A percentile compares a stretch with the other conserved stretches of the same genome.
phyloP scores from a whole-genome alignment of 2,329 filamentous ascomycete genomes.

The Zymoseptoria pseudotritici region DNA sequence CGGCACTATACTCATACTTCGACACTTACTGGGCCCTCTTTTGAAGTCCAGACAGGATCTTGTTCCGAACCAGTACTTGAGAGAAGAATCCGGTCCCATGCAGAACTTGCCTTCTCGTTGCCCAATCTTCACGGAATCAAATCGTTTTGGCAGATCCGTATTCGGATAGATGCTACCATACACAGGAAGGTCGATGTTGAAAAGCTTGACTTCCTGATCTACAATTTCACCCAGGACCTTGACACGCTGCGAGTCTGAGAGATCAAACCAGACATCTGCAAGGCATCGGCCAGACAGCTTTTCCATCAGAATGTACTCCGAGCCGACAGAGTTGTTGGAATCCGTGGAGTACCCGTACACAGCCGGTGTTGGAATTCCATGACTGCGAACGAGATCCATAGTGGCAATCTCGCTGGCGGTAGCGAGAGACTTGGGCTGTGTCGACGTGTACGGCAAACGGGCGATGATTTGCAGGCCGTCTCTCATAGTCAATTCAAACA shows the following conservation, averaged over 20 bases:
- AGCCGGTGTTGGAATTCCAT: slow-evolving; percentile 16
- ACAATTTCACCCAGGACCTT: slow-evolving; percentile 18
- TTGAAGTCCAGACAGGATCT: slow-evolving; percentile 19
- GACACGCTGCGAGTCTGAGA: slow-evolving; percentile 20
- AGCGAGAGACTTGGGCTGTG: slow-evolving; percentile 13
- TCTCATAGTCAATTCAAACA: slow-evolving; percentile 17
- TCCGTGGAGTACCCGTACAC: slow-evolving; percentile 15
- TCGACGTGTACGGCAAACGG: slow-evolving; percentile 19
- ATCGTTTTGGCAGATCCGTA: slow-evolving; percentile 13
- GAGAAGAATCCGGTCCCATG: slow-evolving; percentile 29
- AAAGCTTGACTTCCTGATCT: slow-evolving; percentile 24
- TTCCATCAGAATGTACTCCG: slow-evolving; percentile 24
- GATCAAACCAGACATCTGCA: slow-evolving; percentile 17
- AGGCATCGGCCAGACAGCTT: slow-evolving; percentile 13
- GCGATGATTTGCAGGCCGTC: slow-evolving; percentile 22
- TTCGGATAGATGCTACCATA: slow-evolving; percentile 29
- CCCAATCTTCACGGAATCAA: slow-evolving; percentile 4
- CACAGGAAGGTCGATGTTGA: slow-evolving; percentile 24
- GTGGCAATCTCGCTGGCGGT: slow-evolving; percentile 26
- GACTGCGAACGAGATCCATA: slow-evolving; percentile 16
- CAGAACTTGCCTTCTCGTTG: slow-evolving; percentile 18
- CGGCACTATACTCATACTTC: neutral
- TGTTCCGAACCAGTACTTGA: slow-evolving; percentile 26
- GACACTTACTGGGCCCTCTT: slow-evolving; percentile 27
- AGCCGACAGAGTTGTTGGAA: slow-evolving; percentile 10